A percentile compares a stretch with the other conserved stretches of the same genome.
Conservation (phyloP, 2,329 filamentous ascomycete species). For the Thelonectria discophora region DNA sequence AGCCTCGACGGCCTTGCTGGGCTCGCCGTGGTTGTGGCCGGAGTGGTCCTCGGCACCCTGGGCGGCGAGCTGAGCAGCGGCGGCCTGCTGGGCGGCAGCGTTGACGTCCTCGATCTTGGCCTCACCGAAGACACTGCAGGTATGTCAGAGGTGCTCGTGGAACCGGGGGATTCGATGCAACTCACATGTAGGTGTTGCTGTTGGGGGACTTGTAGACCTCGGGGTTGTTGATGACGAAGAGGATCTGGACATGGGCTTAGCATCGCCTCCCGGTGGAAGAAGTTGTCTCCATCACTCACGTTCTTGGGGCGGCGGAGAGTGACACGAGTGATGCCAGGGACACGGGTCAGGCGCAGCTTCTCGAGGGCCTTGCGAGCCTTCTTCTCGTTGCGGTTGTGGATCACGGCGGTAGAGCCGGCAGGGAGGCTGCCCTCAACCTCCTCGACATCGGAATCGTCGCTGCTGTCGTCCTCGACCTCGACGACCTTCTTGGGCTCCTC, state of each 20-base stretch:
- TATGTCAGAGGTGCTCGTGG: slow-evolving; percentile 17
- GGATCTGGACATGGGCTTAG: slow-evolving; percentile 70
- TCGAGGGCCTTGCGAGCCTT: slow-evolving; percentile 99
- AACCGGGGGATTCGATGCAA: slow-evolving; percentile 25
- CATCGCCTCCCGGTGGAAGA: slow-evolving; percentile 14
- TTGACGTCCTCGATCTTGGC: slow-evolving; percentile 99
- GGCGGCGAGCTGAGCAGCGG: slow-evolving; percentile 92
- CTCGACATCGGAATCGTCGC: slow-evolving; percentile 81
- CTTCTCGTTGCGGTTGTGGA: slow-evolving; percentile 99
- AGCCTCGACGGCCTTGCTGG: slow-evolving; percentile 68
- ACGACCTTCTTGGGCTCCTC: slow-evolving; percentile 86
- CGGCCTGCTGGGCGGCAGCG: slow-evolving; percentile 95
- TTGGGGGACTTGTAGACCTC: slow-evolving; percentile 99
- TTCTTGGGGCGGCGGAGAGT: slow-evolving; percentile 99
- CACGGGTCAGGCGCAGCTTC: slow-evolving; percentile 96
- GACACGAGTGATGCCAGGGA: slow-evolving; percentile 97
- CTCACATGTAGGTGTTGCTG: slow-evolving; percentile 99
- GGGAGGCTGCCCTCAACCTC: slow-evolving; percentile 82
- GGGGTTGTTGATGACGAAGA: slow-evolving; percentile 99
- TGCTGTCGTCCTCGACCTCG: slow-evolving; percentile 73
- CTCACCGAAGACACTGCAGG: slow-evolving; percentile 92
- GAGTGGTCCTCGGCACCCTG: slow-evolving; percentile 71
- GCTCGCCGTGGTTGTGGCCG: slow-evolving; percentile 76
- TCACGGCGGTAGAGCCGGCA: slow-evolving; percentile 85
- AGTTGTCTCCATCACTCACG: slow-evolving; percentile 68